Evolutionary conservation across 2,329 filamentous ascomycete genomes (phyloP), one percentile per base, ranked within the genome.

Genomic region (Shiraia bambusicola): DNA sequence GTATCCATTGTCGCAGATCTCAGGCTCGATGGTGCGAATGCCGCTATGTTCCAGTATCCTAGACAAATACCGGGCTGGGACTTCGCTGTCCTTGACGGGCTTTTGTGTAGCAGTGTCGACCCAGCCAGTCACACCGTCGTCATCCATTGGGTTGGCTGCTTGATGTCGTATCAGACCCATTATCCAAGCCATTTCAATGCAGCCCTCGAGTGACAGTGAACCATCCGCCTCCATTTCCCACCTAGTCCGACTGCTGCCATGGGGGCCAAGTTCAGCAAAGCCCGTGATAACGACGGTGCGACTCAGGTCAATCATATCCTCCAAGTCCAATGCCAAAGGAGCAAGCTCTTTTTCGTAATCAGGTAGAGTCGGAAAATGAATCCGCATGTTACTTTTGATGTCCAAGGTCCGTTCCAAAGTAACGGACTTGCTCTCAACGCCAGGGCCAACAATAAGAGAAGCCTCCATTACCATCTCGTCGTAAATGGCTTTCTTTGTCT

Each of bases 141-240:
- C 75, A 95, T 87, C 68, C 93, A 93, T 77, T 98, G 97, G 69
- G 97, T 82, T 24, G 86, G 84, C 13, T 92, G 93, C 58, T 97
- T 97, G 77, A 95, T 88, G 71, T 98, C 95, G 79, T 92, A 98
- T 97, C 45, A 97, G 83, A 65, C 93, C 93, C 92, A 97, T 98
- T 71, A 98, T 89, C 93, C 93, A 98, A 24, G 93, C 91, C 93
- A 98, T 98, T 73, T 98, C 93, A 47, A 98, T 86, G 63, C 93
- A 97, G 22, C 93, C 93, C 71, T 98, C 94, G 10, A 98, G 82
- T 7, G 93, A 97, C 76, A 98, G 98, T 65, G 95, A 82, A 66
- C 93, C 93, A 56, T 91, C 84, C 1, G 93, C 91, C 71, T 98
- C 93, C 92, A 98, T 98, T 76, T 98, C 93, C 93, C 93, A 98